A percentile compares a stretch with the other conserved stretches of the same genome.
Conservation (phyloP, 2,329 filamentous ascomycete genomes). For the Trichoderma brevicompactum region DNA sequence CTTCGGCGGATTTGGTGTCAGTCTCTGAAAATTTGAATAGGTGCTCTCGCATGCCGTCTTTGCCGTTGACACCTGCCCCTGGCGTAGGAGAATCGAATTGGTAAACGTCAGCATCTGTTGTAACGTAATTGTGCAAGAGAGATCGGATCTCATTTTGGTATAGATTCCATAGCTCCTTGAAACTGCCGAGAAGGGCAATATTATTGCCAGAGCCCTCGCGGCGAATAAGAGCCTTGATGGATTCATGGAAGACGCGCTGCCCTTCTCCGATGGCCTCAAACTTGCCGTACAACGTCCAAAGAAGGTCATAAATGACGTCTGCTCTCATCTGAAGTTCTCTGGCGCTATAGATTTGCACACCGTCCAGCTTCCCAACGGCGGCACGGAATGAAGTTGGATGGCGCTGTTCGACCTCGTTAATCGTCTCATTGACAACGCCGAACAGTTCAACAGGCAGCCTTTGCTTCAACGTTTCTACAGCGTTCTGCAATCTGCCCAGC, state of each 20-base stretch:
- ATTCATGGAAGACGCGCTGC: slow-evolving; percentile 90
- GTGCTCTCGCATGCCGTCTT: slow-evolving; percentile 59
- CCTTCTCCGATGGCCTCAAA: slow-evolving; percentile 97
- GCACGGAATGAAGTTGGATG: slow-evolving; percentile 81
- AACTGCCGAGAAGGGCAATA: slow-evolving; percentile 76
- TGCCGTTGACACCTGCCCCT: slow-evolving; percentile 51
- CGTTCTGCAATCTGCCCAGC: slow-evolving; percentile 81
- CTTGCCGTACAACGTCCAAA: slow-evolving; percentile 92
- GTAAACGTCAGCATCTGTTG: slow-evolving; percentile 81
- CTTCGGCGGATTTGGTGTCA: slow-evolving; percentile 77
- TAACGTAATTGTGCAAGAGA: slow-evolving; percentile 92
- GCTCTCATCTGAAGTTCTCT: slow-evolving; percentile 77
- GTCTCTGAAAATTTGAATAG: slow-evolving; percentile 88
- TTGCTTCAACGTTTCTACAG: slow-evolving; percentile 89
- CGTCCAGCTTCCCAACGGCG: slow-evolving; percentile 58
- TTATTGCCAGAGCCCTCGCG: slow-evolving; percentile 73
- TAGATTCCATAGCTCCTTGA: slow-evolving; percentile 96
- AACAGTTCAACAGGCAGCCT: slow-evolving; percentile 92
- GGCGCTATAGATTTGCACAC: slow-evolving; percentile 65
- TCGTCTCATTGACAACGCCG: slow-evolving; percentile 90
- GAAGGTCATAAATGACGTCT: slow-evolving; percentile 85
- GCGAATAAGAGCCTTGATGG: slow-evolving; percentile 81
- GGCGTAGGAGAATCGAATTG: slow-evolving; percentile 62
- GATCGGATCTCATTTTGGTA: slow-evolving; percentile 98
- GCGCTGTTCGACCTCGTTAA: slow-evolving; percentile 88